Percentiles rank a stretch among this genome's conserved stretches.
phyloP scores from a whole-genome alignment of 179 eudicot genomes.

The Patellifolia procumbens region DNA sequence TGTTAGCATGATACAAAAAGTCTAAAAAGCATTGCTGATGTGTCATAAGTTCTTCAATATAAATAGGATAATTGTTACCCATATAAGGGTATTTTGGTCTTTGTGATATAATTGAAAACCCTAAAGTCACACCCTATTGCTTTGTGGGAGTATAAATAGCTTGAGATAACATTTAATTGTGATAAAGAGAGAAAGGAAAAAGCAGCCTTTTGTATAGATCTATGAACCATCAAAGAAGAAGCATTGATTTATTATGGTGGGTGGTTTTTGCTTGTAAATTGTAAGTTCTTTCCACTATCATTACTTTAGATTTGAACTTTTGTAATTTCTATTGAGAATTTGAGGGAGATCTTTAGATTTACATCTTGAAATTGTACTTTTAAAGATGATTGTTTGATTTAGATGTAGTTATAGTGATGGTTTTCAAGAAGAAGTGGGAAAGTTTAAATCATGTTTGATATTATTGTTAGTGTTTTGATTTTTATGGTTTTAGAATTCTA shows the following conservation, averaged over 20 bases:
- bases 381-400: too few species aligned
- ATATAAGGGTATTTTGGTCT: conserved; percentile 15
- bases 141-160: conserved; percentile 11
- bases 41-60: neutral
- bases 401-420: too few species aligned
- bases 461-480: too few species aligned
- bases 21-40: neutral
- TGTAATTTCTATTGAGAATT: neutral
- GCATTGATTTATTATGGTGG: neutral
- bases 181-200: neutral
- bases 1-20: neutral
- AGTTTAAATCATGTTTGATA: too few species aligned
- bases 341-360: neutral
- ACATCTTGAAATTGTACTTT: neutral
- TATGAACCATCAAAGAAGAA: neutral
- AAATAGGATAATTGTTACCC: neutral
- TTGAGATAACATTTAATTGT: neutral
- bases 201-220: neutral
- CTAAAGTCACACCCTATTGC: neutral
- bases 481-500: too few species aligned
- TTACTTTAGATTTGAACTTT: neutral
- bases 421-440: too few species aligned
- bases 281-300: neutral
- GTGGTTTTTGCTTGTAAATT: neutral
- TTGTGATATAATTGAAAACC: neutral